phyloP scores from a whole-genome alignment of 495 filamentous ascomycete species.

The Glutinoglossum americanum region DNA sequence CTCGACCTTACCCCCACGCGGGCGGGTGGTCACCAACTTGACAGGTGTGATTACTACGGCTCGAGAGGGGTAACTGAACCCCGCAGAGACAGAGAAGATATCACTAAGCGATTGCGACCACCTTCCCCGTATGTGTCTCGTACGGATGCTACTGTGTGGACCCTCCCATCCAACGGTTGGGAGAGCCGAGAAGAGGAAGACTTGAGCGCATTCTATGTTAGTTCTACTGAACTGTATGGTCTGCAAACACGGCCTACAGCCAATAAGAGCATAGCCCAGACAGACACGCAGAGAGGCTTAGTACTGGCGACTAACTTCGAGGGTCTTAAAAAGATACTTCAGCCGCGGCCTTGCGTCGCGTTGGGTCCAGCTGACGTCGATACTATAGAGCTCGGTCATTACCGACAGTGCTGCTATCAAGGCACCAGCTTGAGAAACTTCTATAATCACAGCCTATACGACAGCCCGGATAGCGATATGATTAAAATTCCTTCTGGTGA shows the following conservation, averaged over 20 bases:
- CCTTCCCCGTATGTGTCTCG: not conserved
- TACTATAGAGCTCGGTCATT: not conserved
- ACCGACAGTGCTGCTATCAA: not conserved
- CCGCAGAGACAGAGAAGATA: not conserved
- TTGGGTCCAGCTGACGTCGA: not conserved
- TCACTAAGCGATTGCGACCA: not conserved
- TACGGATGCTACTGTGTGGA: not conserved
- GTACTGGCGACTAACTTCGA: not conserved
- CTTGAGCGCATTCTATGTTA: not conserved
- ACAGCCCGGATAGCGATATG: not conserved
- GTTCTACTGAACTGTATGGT: not conserved
- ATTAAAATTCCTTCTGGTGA: not conserved
- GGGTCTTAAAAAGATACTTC: not conserved
- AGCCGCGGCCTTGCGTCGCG: not conserved
- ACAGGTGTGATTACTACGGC: not conserved
- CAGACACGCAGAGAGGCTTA: not conserved
- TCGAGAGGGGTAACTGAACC: not conserved
- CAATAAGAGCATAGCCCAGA: not conserved
- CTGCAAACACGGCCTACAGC: not conserved
- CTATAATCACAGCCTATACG: not conserved
- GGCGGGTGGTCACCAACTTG: not conserved
- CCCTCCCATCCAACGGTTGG: not conserved
- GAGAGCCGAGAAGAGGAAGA: not conserved
- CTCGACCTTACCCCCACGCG: not conserved
- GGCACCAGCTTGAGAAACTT: not conserved